Percentiles rank a stretch among this genome's conserved stretches.
Conservation (phyloP, 1,284 basidiomycete genomes). For the Heterobasidion occidentale region DNA sequence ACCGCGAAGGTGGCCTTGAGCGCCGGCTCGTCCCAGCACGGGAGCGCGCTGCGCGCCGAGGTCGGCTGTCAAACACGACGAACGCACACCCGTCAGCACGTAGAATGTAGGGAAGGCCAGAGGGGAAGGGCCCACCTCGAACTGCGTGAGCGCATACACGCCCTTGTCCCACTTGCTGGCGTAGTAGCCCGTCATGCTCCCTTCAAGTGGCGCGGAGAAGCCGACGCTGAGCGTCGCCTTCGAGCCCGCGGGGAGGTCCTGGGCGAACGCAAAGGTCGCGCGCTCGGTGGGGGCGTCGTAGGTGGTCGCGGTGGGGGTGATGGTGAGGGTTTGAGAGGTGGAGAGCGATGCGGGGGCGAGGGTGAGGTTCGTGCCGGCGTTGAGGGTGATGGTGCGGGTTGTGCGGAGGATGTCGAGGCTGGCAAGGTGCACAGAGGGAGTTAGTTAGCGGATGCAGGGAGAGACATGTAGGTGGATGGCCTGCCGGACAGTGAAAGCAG, state of each 20-base stretch:
- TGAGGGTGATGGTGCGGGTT: conserved; percentile 64
- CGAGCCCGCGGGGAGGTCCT: conserved; percentile 51
- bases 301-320: conserved; percentile 43
- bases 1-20: conserved; percentile 86
- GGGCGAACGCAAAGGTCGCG: conserved; percentile 49
- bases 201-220: conserved; percentile 59
- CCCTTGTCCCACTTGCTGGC: conserved; percentile 48
- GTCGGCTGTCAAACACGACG: conserved; percentile 55
- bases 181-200: conserved; percentile 72
- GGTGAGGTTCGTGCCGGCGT: conserved; percentile 57
- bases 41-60: conserved; percentile 76
- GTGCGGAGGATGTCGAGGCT: conserved; percentile 68
- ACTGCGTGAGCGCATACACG: conserved; percentile 78
- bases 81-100: not conserved
- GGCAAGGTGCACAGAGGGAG: conserved; percentile 1
- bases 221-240: conserved; percentile 55
- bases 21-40: conserved; percentile 91
- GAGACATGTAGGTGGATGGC: not conserved
- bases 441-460: not conserved
- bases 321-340: conserved; percentile 37
- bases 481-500: not conserved
- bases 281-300: conserved; percentile 63
- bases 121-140: conserved; percentile 43
- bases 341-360: conserved; percentile 59
- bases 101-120: not conserved